Base-by-base conservation (phyloP, 345 rosid species). In the Fremontodendron californicum region DNA sequence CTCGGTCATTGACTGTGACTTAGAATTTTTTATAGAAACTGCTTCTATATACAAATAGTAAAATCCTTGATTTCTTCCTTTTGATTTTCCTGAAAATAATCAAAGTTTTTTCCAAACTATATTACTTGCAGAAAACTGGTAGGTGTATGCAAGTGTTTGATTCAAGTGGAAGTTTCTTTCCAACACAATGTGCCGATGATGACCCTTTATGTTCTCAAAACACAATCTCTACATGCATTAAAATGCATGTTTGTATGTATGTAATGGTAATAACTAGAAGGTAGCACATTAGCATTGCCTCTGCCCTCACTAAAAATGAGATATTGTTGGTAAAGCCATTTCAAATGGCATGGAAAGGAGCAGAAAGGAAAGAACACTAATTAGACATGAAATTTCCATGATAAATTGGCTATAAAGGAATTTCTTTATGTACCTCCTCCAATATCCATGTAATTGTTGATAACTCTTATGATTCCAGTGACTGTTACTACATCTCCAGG, bases 401-500 rank as follows among this genome's bases (percentile, higher is more conserved):
- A 37, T 9, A 21, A 76, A 66, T 46, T 8, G 43, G 33, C 69
- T 31, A 55, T 71, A 52, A 58, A 49, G 57, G 45, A 54, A 64
- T 42, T 37, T 60, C 39, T 46, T 39, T 45, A 73, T 29, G 71
- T 84, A 95, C 99, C 99, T 92, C 99, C 99, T 54, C 98, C 99
- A 75, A 93, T 91, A 77, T 96, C 98, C 93, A 89, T 88, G 87
- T 90, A 93, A 80, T 90, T 90, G 80, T 92, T 93, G 49, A 92
- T 91, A 58, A 90, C 96, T 83, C 88, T 91, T 81, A 96, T 89
- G 81, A 93, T 91, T 77, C 98, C 99, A 81, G 93, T 90, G 77
- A 96, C 96, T 71, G 97, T 96, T 78, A 93, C 96, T 75, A 95
- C 99, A 85, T 95, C 99, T 76, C 99, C 99, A 78, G 99, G 99